A percentile compares a stretch with the other conserved stretches of the same genome.
phyloP scores from a whole-genome alignment of 2,329 filamentous ascomycete species.

The Boeremia lycopersici region DNA sequence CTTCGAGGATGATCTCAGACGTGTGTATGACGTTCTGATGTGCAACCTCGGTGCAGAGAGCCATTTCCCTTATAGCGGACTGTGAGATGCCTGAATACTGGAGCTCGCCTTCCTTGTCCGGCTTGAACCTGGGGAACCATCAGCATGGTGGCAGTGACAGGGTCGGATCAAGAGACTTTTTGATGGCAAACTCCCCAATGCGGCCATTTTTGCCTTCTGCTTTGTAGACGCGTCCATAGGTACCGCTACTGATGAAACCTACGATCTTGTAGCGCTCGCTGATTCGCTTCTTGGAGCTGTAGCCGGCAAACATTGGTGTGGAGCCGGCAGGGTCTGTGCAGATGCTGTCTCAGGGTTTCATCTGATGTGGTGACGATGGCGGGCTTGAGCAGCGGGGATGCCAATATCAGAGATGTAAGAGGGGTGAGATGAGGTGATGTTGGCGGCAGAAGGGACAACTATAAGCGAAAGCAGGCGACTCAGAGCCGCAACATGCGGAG shows the following conservation, averaged over 20 bases:
- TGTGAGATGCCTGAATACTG: constrained; percentile 98
- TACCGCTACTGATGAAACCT: constrained; percentile 97
- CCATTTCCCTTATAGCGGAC: constrained; percentile 96
- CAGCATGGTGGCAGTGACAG: constrained; percentile 17
- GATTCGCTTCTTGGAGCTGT: constrained; percentile 79
- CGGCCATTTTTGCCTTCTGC: constrained; percentile 76
- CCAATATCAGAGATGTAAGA: constrained; percentile 10
- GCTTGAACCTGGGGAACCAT: constrained; percentile 71
- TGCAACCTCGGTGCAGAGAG: constrained; percentile 87
- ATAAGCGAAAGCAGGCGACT: constrained; percentile 22
- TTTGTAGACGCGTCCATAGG: constrained; percentile 98
- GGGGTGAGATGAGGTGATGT: constrained; percentile 8
- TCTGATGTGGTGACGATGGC: background rate
- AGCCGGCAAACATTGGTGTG: constrained; percentile 52
- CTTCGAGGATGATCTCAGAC: constrained; percentile 94
- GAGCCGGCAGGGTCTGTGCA: constrained; percentile 34
- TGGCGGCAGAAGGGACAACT: constrained; percentile 16
- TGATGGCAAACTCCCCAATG: constrained; percentile 91
- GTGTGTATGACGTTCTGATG: constrained; percentile 90
- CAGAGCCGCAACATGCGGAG: too few species aligned
- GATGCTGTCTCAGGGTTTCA: constrained; percentile 8
- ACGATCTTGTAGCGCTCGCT: constrained; percentile 95
- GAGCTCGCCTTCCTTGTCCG: constrained; percentile 96
- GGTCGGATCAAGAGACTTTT: constrained; percentile 68
- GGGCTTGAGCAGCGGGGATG: background rate